Percentiles rank a stretch among this genome's conserved stretches.
phyloP scores from a whole-genome alignment of 2,329 filamentous ascomycete genomes.

The Alternaria infectoria region DNA sequence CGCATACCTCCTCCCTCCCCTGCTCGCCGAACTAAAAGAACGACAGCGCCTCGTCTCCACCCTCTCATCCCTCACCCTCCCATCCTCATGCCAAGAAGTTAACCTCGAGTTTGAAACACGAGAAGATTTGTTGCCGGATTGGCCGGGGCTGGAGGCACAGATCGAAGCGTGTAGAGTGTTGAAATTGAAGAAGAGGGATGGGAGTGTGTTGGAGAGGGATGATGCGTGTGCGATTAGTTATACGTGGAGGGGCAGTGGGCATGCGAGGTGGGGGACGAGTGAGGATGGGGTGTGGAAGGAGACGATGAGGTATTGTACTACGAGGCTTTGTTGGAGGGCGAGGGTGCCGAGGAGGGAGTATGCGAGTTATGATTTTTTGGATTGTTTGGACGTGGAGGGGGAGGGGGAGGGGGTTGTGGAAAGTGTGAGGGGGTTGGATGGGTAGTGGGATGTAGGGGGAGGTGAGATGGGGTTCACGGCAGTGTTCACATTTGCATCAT shows the following conservation, averaged over 20 bases:
- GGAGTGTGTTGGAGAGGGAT: constrained; percentile 17
- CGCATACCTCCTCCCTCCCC: constrained; percentile 13
- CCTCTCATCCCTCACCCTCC: constrained; percentile 14
- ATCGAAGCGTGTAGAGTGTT: constrained; percentile 11
- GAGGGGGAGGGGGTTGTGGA: background rate
- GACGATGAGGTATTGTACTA: constrained; percentile 16
- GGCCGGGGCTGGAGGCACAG: constrained; percentile 6
- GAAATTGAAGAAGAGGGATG: constrained; percentile 12
- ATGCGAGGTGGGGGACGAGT: constrained; percentile 12
- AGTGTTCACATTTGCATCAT: background rate
- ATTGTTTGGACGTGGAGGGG: constrained; percentile 21
- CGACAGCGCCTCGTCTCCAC: constrained; percentile 5
- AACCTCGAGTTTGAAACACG: constrained; percentile 30
- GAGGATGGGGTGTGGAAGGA: constrained; percentile 9
- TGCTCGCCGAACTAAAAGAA: constrained; percentile 9
- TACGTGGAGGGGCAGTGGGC: constrained; percentile 21
- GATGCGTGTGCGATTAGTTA: constrained; percentile 12
- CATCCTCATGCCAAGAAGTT: constrained; percentile 30
- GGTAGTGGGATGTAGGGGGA: background rate
- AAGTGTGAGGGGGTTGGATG: background rate
- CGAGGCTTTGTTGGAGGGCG: constrained; percentile 30
- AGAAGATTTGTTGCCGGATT: constrained; percentile 12
- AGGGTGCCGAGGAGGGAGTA: constrained; percentile 26
- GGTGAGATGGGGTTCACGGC: background rate
- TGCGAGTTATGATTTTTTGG: constrained; percentile 30